Evolutionary conservation across 2,329 filamentous ascomycete species (phyloP).

Genomic region (Cordyceps javanica): DNA sequence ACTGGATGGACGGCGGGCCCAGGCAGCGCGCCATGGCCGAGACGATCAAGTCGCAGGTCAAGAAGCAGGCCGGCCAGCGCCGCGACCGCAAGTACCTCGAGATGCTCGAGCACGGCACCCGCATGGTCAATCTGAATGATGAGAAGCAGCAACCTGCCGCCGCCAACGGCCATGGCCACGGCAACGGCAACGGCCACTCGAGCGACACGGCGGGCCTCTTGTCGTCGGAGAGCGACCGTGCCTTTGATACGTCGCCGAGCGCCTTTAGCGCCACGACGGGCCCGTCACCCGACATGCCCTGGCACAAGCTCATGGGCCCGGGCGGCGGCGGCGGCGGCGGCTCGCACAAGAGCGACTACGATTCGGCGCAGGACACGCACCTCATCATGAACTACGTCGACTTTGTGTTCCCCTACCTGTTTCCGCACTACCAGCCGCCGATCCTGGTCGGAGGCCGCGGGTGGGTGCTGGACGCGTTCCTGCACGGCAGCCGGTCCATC

Average conservation of each 20-base stretch:
- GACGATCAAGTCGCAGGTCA: constrained; percentile 51
- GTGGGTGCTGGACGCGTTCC: constrained; percentile 52
- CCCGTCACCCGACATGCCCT: constrained; percentile 26
- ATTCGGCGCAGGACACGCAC: constrained; percentile 24
- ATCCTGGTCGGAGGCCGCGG: constrained; percentile 50
- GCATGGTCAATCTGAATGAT: constrained; percentile 13
- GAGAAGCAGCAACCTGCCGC: constrained; percentile 5
- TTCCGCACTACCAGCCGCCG: constrained; percentile 55
- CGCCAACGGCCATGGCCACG: too few species aligned
- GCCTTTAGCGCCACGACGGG: constrained; percentile 2
- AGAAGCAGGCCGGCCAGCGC: constrained; percentile 44
- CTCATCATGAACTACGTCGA: constrained; percentile 56
- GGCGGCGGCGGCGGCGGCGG: neutral
- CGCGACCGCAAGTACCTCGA: constrained; percentile 44
- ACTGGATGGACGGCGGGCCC: constrained; percentile 50
- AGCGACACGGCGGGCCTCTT: constrained; percentile 4
- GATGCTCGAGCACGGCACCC: constrained; percentile 31
- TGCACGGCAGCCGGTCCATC: constrained; percentile 48
- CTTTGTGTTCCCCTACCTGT: constrained; percentile 55
- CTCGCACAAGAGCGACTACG: constrained; percentile 16
- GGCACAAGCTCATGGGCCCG: constrained; percentile 22
- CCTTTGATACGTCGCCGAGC: constrained; percentile 6
- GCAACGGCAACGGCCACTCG: constrained; percentile 14
- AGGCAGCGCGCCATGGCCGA: constrained; percentile 46
- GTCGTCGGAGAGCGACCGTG: neutral